These are phyloP conservation scores for Colletotrichum zoysiae DNA, from an alignment of 2,329 filamentous ascomycete species.

Conservation along the genomic window DNA sequence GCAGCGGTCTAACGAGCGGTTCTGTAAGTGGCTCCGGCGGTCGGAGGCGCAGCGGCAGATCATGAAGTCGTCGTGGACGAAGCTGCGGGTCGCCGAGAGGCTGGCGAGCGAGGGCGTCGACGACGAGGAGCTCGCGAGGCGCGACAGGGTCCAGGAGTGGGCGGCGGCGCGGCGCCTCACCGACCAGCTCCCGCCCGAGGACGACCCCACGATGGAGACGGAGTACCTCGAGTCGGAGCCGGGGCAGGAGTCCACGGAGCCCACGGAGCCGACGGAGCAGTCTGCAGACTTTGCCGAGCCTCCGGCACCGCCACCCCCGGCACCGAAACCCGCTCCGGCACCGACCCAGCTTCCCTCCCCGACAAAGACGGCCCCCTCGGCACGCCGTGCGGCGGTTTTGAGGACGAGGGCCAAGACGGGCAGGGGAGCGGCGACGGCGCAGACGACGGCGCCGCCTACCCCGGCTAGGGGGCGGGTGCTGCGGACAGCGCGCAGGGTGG, in stretches of 20 bases:
- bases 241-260: not conserved
- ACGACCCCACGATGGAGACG: slow-evolving; percentile 30
- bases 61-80: slow-evolving; percentile 41
- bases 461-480: slow-evolving; percentile 3
- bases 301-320: not conserved
- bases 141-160: slow-evolving; percentile 32
- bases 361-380: not conserved
- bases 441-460: not conserved
- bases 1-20: slow-evolving; percentile 36
- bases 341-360: not conserved
- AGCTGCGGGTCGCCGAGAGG: slow-evolving; percentile 35
- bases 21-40: slow-evolving; percentile 37
- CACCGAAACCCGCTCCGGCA: slow-evolving; percentile 7
- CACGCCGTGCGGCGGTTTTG: not conserved
- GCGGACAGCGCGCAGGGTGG: slow-evolving; percentile 30
- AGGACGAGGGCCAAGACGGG: slow-evolving; percentile 16
- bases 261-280: not conserved
- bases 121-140: slow-evolving; percentile 27
- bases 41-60: slow-evolving; percentile 38
- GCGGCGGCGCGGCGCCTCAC: slow-evolving; percentile 26
- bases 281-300: not conserved
- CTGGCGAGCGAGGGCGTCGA: slow-evolving; percentile 9
- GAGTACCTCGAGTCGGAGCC: slow-evolving; percentile 27
- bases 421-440: not conserved
- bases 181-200: slow-evolving; percentile 32